These are phyloP conservation scores for Colletotrichum acutatum DNA, from an alignment of 2,329 filamentous ascomycete species.

Conservation along the genomic window DNA sequence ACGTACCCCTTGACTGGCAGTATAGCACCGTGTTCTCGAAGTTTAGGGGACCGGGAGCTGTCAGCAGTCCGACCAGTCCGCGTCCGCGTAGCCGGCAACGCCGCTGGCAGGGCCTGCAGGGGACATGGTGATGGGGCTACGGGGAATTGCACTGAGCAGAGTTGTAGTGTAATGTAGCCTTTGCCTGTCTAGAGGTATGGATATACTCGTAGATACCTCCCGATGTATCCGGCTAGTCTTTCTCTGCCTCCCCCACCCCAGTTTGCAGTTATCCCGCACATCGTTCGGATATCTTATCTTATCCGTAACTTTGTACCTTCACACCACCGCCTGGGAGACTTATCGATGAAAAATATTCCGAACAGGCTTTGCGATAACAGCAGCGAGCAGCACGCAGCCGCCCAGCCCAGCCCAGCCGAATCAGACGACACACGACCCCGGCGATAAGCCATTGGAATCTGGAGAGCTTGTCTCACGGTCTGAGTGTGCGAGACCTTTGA, in stretches of 20 bases:
- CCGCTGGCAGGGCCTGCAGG: neutral
- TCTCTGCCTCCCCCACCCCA: neutral
- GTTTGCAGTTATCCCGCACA: slow-evolving; percentile 7
- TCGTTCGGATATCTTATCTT: neutral
- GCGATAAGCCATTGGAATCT: neutral
- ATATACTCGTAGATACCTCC: slow-evolving; percentile 8
- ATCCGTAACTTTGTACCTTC: neutral
- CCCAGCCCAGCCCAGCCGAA: slow-evolving; percentile 17
- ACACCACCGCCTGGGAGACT: slow-evolving; percentile 10
- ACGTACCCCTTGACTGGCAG: neutral
- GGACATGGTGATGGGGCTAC: neutral
- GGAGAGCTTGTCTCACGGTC: neutral
- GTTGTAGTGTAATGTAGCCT: neutral
- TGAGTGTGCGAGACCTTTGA: neutral
- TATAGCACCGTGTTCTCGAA: neutral
- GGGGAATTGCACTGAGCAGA: neutral
- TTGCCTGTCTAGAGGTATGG: neutral
- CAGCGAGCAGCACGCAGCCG: slow-evolving; percentile 3
- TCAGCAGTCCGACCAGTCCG: slow-evolving; percentile 21
- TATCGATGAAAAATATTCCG: slow-evolving; percentile 24
- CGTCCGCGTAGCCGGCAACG: slow-evolving; percentile 9
- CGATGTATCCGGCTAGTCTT: slow-evolving; percentile 3
- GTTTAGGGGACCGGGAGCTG: slow-evolving; percentile 28
- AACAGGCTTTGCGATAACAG: slow-evolving; percentile 22
- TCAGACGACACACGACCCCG: slow-evolving; percentile 16